Percentiles rank a stretch among this genome's conserved stretches.
phyloP scores from a whole-genome alignment of 768 basidiomycete species.

The Mycena latifolia region DNA sequence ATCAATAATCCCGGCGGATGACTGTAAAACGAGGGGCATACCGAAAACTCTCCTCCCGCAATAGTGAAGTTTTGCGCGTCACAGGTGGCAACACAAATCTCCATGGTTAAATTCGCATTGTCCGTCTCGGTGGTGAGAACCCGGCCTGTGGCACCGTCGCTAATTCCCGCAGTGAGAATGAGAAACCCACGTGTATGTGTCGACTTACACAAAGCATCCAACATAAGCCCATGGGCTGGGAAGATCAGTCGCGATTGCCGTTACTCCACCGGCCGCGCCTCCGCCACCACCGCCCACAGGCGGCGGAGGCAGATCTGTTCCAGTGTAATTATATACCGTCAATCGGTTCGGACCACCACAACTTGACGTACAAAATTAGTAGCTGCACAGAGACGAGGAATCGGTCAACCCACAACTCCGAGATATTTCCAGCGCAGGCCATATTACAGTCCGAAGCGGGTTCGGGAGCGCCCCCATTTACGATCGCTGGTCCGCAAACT shows the following conservation, averaged over 20 bases:
- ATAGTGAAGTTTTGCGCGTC: constrained; percentile 65
- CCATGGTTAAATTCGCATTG: constrained; percentile 59
- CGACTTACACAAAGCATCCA: constrained; percentile 74
- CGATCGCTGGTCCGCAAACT: constrained; percentile 66
- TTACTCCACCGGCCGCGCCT: constrained; percentile 39
- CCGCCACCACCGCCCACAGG: constrained; percentile 50
- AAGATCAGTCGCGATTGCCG: constrained; percentile 65
- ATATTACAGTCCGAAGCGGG: constrained; percentile 72
- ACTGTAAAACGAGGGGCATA: constrained; percentile 45
- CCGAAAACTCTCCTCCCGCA: constrained; percentile 79
- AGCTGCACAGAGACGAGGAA: not conserved
- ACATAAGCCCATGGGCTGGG: constrained; percentile 70
- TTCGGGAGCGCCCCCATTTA: constrained; percentile 60
- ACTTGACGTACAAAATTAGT: constrained; percentile 15
- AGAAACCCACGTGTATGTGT: not conserved
- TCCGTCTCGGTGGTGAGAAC: constrained; percentile 58
- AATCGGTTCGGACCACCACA: constrained; percentile 81
- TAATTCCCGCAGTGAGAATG: constrained; percentile 36
- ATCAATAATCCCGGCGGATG: not conserved
- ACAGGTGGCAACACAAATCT: constrained; percentile 74
- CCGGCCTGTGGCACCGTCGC: constrained; percentile 74
- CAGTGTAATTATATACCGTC: constrained; percentile 79
- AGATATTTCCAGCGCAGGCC: constrained; percentile 70
- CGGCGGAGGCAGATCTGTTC: constrained; percentile 59
- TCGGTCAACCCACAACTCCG: constrained; percentile 57